These are phyloP conservation scores for Syzygium malaccense DNA, from an alignment of 441 rosid species.

Conservation along the genomic window DNA sequence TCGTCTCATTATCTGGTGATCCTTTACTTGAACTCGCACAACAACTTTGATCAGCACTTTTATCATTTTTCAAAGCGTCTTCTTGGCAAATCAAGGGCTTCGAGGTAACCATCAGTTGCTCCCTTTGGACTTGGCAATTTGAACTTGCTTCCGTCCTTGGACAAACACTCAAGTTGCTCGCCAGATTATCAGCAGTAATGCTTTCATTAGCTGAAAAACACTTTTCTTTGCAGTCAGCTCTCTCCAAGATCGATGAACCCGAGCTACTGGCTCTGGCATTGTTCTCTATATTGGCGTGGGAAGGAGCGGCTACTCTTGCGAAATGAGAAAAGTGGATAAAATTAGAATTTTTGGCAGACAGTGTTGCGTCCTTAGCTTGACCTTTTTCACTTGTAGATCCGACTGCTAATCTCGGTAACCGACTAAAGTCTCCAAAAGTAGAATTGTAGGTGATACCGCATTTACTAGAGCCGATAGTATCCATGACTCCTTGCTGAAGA, in stretches of 20 bases:
- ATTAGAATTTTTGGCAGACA: slow-evolving; percentile 24
- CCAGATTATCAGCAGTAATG: slow-evolving; percentile 10
- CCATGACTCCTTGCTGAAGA: slow-evolving; percentile 31
- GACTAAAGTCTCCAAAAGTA: slow-evolving; percentile 12
- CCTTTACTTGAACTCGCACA: slow-evolving; percentile 33
- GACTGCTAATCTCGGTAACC: slow-evolving; percentile 9
- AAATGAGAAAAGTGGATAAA: slow-evolving; percentile 71
- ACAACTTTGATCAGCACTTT: slow-evolving; percentile 8
- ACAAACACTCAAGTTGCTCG: slow-evolving; percentile 6
- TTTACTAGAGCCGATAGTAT: slow-evolving; percentile 9
- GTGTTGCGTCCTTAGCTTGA: slow-evolving; percentile 28
- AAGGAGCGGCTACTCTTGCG: slow-evolving; percentile 49
- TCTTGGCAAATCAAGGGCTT: slow-evolving; percentile 20
- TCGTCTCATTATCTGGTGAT: slow-evolving; percentile 41
- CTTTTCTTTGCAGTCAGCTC: slow-evolving; percentile 21
- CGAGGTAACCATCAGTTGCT: slow-evolving; percentile 27
- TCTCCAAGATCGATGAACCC: slow-evolving; percentile 13
- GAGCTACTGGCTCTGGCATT: slow-evolving; percentile 15
- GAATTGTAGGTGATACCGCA: slow-evolving; percentile 10
- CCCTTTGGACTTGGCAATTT: slow-evolving; percentile 19
- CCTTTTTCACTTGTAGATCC: slow-evolving; percentile 20
- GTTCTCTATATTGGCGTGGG: slow-evolving; percentile 34
- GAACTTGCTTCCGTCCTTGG: slow-evolving; percentile 25
- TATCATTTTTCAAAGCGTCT: slow-evolving; percentile 24
- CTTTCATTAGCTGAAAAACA: slow-evolving; percentile 18